Base-by-base conservation (phyloP, 106 monocot genomes). In the Phalaenopsis aphrodite region DNA sequence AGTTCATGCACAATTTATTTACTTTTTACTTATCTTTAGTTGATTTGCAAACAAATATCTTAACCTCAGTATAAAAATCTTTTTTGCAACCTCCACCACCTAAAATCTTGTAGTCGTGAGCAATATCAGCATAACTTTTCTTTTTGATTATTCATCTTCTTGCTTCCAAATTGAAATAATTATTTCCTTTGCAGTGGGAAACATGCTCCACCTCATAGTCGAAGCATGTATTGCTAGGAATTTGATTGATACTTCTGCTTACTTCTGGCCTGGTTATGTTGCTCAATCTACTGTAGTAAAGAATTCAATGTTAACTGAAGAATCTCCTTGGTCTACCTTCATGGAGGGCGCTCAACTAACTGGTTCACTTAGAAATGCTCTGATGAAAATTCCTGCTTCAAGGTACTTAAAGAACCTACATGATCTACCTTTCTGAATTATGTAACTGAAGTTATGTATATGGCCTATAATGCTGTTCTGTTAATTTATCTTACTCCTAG, bases 181-280 rank as follows among this genome's bases (percentile, higher is more conserved):
- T 8, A 38, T 56, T 83, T 43, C 42, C 80, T 11, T 46, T 79
- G 56, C 87, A 97, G 97, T 75, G 80, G 97, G 97, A 47, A 97
- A 76, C 82, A 90, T 97, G 90, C 78, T 94, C 57, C 97, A 97
- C 86, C 89, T 97, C 78, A 88, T 97, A 61, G 90, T 97, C 79
- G 97, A 97, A 89, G 91, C 94, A 48, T 97, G 97, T 77, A 97
- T 97, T 67, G 85, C 97, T 12, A 92, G 97, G 75, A 89, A 94
- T 41, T 83, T 97, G 74, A 86, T 97, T 19, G 97, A 97, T 74
- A 92, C 97, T 80, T 94, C 97, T 77, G 92, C 92, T 61, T 97
- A 97, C 79, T 89, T 94, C 84, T 97, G 97, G 97, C 90, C 92
- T 81, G 89, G 92, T 5, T 97, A 97, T 89, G 88, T 94, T 42